These are phyloP conservation scores for Candida germanica DNA, from an alignment of 805 yeast genomes.

Conservation along the genomic window DNA sequence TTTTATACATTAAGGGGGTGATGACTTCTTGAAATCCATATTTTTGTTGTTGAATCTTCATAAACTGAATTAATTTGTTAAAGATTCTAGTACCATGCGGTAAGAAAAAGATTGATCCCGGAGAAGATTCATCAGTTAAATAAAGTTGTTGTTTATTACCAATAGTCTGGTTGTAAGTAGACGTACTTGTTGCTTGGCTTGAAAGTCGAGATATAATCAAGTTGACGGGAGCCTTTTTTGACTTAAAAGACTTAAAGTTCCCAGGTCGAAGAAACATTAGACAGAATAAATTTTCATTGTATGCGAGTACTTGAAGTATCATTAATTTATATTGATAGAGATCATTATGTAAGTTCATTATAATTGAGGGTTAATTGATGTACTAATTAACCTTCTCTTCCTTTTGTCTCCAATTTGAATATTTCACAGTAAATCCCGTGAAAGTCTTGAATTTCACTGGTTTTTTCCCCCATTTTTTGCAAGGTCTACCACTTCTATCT, in stretches of 20 bases:
- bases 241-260: no score
- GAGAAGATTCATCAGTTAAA: slow-evolving; percentile 76
- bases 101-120: slow-evolving; percentile 88
- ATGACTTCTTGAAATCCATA: slow-evolving; percentile 90
- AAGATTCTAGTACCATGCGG: slow-evolving; percentile 91
- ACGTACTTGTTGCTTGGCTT: slow-evolving; percentile 1
- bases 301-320: no score
- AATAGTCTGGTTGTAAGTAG: slow-evolving; percentile 34
- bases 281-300: no score
- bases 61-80: slow-evolving; percentile 73
- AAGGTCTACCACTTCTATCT: slow-evolving; percentile 36
- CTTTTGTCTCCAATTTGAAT: slow-evolving; percentile 19
- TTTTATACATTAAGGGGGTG: slow-evolving; percentile 84
- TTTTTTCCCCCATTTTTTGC: slow-evolving; percentile 32
- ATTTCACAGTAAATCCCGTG: slow-evolving; percentile 38
- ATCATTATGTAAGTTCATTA: no score
- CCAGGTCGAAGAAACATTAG: no score
- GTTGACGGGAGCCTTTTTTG: no score
- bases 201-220: no score
- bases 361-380: no score
- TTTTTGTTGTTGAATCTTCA: slow-evolving; percentile 77
- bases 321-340: no score
- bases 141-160: slow-evolving; percentile 72
- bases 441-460: slow-evolving; percentile 39
- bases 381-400: no score